These are phyloP conservation scores for Diutina sp. DNA, from an alignment of 1,139 yeast genomes.

Conservation along the genomic window DNA sequence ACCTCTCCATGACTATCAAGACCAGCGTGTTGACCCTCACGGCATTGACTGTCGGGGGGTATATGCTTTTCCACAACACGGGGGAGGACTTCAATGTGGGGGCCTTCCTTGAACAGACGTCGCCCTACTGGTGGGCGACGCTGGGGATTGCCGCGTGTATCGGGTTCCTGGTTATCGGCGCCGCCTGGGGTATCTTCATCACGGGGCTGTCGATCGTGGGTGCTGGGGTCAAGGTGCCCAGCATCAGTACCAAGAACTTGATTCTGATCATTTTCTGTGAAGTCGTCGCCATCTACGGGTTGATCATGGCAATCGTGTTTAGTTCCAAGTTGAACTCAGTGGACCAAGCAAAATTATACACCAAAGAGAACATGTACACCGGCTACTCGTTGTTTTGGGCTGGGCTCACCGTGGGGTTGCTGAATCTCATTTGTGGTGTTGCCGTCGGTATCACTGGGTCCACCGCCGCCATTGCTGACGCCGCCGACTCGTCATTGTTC, in stretches of 20 bases:
- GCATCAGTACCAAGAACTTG: slow-evolving; percentile 93
- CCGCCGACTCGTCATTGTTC: slow-evolving; percentile 90
- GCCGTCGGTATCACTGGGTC: slow-evolving; percentile 98
- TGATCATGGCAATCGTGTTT: slow-evolving; percentile 96
- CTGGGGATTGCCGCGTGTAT: slow-evolving; percentile 88
- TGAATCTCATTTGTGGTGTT: slow-evolving; percentile 91
- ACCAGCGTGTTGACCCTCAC: slow-evolving; percentile 4
- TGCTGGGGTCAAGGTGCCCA: slow-evolving; percentile 95
- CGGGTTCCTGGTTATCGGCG: slow-evolving; percentile 92
- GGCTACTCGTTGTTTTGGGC: slow-evolving; percentile 97
- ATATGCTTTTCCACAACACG: slow-evolving; percentile 82
- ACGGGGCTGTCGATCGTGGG: slow-evolving; percentile 94
- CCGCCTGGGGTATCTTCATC: slow-evolving; percentile 98
- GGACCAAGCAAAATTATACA: slow-evolving; percentile 45
- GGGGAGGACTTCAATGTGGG: slow-evolving; percentile 91
- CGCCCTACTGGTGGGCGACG: slow-evolving; percentile 97
- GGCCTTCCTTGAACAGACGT: slow-evolving; percentile 67
- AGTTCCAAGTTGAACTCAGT: slow-evolving; percentile 78
- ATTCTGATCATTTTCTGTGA: slow-evolving; percentile 97
- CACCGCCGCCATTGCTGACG: slow-evolving; percentile 96
- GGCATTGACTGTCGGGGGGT: slow-evolving; percentile 25
- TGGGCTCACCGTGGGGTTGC: slow-evolving; percentile 87
- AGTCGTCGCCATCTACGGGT: slow-evolving; percentile 96
- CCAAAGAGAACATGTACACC: slow-evolving; percentile 84
- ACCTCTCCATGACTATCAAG: not conserved